These are phyloP conservation scores for Yarrowia divulgata DNA, from an alignment of 805 yeast genomes.

Conservation along the genomic window DNA sequence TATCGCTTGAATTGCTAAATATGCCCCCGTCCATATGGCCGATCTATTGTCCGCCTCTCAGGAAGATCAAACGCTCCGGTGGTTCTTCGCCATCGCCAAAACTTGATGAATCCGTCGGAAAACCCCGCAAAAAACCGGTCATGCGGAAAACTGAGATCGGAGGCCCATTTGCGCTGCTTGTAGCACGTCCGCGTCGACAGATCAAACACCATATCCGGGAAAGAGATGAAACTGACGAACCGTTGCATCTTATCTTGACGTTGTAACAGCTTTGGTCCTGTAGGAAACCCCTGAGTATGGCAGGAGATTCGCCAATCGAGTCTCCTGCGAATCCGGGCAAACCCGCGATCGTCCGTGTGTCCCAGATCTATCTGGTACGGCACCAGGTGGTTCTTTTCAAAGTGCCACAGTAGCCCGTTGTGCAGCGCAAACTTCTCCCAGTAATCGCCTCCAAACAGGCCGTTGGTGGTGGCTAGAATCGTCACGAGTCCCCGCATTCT, in stretches of 20 bases:
- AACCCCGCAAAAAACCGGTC: constrained; percentile 4
- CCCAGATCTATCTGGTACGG: constrained; percentile 8
- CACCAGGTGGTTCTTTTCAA: not conserved
- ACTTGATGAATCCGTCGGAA: not conserved
- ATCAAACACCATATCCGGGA: constrained; percentile 11
- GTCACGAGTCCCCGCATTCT: not conserved
- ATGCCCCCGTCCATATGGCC: not conserved
- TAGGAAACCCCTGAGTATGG: constrained; percentile 1
- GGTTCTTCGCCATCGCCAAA: constrained; percentile 13
- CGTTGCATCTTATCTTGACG: constrained; percentile 9
- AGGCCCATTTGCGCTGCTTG: not conserved
- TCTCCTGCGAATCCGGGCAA: not conserved
- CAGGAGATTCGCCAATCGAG: constrained; percentile 3
- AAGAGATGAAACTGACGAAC: not conserved
- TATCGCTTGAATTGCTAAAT: no score
- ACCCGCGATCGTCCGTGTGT: not conserved
- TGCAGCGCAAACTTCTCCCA: constrained; percentile 21
- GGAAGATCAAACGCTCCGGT: constrained; percentile 16
- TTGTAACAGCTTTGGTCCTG: constrained; percentile 1
- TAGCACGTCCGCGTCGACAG: constrained; percentile 3
- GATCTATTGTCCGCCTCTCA: not conserved
- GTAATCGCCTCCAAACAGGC: constrained; percentile 19
- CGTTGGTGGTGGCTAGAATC: not conserved
- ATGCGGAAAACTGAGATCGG: not conserved
- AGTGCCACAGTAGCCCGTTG: constrained; percentile 16